phyloP scores from a whole-genome alignment of 2,329 filamentous ascomycete genomes.

The Colletotrichum chlorophyti region DNA sequence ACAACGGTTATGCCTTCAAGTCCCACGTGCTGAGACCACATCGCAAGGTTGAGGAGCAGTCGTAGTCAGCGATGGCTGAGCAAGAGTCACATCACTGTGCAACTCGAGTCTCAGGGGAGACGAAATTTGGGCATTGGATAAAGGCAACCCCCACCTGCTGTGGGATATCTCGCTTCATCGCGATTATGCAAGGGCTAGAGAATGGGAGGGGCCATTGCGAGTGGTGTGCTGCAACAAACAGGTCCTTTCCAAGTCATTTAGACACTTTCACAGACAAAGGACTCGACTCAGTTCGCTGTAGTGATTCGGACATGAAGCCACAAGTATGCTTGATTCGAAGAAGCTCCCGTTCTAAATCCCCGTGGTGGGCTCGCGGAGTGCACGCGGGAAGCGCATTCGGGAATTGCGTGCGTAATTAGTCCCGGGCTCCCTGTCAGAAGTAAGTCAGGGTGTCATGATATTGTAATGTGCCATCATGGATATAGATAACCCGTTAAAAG shows the following conservation, averaged over 20 bases:
- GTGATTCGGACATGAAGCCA: not conserved
- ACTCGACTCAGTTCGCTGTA: not conserved
- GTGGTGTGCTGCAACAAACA: not conserved
- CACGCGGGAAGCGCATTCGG: slow-evolving; percentile 1
- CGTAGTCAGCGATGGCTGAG: not conserved
- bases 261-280: no score
- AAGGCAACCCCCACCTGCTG: not conserved
- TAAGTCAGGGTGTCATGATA: not conserved
- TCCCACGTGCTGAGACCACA: slow-evolving; percentile 5
- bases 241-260: no score
- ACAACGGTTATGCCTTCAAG: not conserved
- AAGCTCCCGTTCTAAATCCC: slow-evolving; percentile 11
- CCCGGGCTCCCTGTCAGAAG: slow-evolving; percentile 1
- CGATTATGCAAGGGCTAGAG: not conserved
- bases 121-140: not conserved
- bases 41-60: not conserved
- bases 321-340: slow-evolving; percentile 19
- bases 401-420: slow-evolving; percentile 7
- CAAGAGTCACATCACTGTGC: not conserved
- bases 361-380: slow-evolving; percentile 5
- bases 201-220: not conserved
- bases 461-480: not conserved
- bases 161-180: slow-evolving; percentile 9
- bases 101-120: not conserved
- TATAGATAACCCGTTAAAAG: not conserved